Base-by-base conservation (phyloP, 352 stramenopile genomes). In the Globisporangium polare region DNA sequence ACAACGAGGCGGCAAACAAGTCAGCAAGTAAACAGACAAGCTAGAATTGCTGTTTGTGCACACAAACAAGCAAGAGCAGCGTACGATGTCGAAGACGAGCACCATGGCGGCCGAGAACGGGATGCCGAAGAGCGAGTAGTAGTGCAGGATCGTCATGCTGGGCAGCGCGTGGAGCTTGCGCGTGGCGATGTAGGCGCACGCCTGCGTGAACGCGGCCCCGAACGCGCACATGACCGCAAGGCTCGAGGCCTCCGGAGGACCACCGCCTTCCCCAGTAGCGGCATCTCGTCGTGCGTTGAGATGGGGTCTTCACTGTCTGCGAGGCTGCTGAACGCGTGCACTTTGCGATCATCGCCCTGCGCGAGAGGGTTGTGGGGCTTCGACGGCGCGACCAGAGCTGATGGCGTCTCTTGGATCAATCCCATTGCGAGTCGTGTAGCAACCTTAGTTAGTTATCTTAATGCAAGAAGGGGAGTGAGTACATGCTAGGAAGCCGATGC, bases 181-280 rank as follows among this genome's bases (percentile, higher is more conserved):
- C 62, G 80, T 83, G 22, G 66, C 58, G 62, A 88, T 82, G 60
- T 83, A 83, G n/a, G 68, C 71, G 53, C 67, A 65, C 9, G 76
- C 77, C 58, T 89, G 77, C 24, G 72, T 74, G 4, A 78, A 57
- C n/a, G 79, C 81, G 0, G 74, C 70, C 1, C 67, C 68, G 0
- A 88, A 29, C 0, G 74, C 75, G 37, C 73, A 80, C 15, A 76
- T 10, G 39, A 87, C 71, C 5, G 73, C n/a, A n/a, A n/a, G 39
- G 15, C 17, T 52, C 7, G 69, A 55, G 20, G 67, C 43, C 8
- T 55, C 43, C 20, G 60, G 43, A n/a, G n/a, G n/a, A n/a, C n/a
- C n/a, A n/a, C n/a, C 17, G 18, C 15, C 17, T 22, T 46, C 41
- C 17, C 17, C 17, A 46, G 41, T 5, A 46, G 41, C 41, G 41